Percentiles rank a stretch among this genome's conserved stretches.
phyloP scores from a whole-genome alignment of 2,329 filamentous ascomycete genomes.

The Monilinia aucupariae region DNA sequence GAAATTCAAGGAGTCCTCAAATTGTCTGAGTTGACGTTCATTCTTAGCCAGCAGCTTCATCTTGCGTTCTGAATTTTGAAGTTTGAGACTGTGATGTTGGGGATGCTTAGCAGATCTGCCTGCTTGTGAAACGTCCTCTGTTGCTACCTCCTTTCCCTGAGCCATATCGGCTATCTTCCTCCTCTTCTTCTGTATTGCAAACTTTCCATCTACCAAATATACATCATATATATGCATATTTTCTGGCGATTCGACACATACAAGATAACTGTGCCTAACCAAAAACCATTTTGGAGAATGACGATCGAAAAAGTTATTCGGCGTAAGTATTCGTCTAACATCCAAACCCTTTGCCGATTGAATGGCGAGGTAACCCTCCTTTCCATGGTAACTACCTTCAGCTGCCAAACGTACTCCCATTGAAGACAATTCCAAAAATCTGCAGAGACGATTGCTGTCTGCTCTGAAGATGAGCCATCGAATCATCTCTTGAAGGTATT shows the following conservation, averaged over 20 bases:
- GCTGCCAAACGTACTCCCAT: conserved; percentile 88
- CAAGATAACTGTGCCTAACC: conserved; percentile 94
- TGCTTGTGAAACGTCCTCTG: conserved; percentile 23
- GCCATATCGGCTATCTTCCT: conserved; percentile 48
- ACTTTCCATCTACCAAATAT: conserved; percentile 89
- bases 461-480: conserved; percentile 94
- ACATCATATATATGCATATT: conserved; percentile 99
- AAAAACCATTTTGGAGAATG: conserved; percentile 96
- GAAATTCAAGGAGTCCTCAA: conserved; percentile 83
- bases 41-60: conserved; percentile 87
- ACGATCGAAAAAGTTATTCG: conserved; percentile 69
- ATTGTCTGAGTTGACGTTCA: conserved; percentile 82
- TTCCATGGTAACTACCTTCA: conserved; percentile 95
- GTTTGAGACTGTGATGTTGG: conserved; percentile 77
- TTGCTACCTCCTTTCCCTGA: conserved; percentile 46
- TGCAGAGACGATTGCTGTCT: conserved; percentile 91
- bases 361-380: conserved; percentile 91
- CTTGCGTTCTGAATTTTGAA: conserved; percentile 89
- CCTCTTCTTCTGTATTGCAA: conserved; percentile 72
- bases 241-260: conserved; percentile 96
- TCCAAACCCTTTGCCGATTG: conserved; percentile 86
- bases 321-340: conserved; percentile 74
- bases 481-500: conserved; percentile 89
- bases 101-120: conserved; percentile 37
- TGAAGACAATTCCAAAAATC: conserved; percentile 91